phyloP scores from a whole-genome alignment of 2,329 filamentous ascomycete species.

The Pleomassaria siparia region DNA sequence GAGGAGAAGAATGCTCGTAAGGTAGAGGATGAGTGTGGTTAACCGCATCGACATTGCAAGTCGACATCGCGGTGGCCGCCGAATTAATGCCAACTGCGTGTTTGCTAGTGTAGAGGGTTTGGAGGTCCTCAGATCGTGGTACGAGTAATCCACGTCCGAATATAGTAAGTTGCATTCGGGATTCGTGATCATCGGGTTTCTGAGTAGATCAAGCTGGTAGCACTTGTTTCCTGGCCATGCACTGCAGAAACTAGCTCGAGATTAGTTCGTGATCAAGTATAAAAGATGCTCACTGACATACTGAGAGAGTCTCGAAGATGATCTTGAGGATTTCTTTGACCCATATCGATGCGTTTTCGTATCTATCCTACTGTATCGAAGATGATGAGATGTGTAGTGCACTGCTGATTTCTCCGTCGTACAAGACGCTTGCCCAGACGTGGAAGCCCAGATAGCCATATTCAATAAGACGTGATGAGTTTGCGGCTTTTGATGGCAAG shows the following conservation, averaged over 20 bases:
- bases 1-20: conserved; percentile 9
- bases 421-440: conserved; percentile 4
- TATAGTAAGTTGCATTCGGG: not conserved
- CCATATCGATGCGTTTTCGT: not conserved
- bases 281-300: conserved; percentile 4
- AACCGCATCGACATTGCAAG: conserved; percentile 12
- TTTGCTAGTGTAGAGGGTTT: not conserved
- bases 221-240: conserved; percentile 10
- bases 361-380: conserved; percentile 9
- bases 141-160: too few species aligned
- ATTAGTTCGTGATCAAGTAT: conserved; percentile 1
- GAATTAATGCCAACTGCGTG: not conserved
- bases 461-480: conserved; percentile 6
- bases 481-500: not conserved
- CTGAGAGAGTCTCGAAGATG: conserved; percentile 2
- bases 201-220: conserved; percentile 1
- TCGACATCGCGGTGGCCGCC: conserved; percentile 12
- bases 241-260: not conserved
- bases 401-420: conserved; percentile 6
- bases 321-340: not conserved
- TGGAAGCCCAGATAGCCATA: conserved; percentile 16
- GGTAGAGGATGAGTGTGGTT: conserved; percentile 10
- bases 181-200: conserved; percentile 4
- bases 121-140: too few species aligned
- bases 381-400: conserved; percentile 15